phyloP scores from a whole-genome alignment of 2,329 filamentous ascomycete species.

The Podosphaera fusca region DNA sequence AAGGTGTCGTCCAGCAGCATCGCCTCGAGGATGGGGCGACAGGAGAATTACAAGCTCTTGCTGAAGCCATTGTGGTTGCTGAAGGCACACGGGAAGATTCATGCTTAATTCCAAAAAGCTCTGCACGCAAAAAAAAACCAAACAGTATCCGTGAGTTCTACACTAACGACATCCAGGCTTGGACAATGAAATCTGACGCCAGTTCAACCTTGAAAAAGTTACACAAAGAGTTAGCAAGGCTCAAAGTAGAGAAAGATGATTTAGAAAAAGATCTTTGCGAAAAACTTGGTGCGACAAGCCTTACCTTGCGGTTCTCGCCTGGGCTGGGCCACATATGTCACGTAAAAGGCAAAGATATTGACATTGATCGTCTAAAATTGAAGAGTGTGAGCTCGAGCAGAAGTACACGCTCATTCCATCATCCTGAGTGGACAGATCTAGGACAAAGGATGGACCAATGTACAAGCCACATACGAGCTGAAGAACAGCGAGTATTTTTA shows the following conservation, averaged over 20 bases:
- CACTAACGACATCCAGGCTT: constrained; percentile 33
- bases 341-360: constrained; percentile 56
- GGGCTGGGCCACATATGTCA: constrained; percentile 78
- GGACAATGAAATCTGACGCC: constrained; percentile 45
- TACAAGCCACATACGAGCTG: constrained; percentile 53
- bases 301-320: constrained; percentile 70
- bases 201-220: constrained; percentile 41
- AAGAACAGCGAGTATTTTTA: constrained; percentile 64
- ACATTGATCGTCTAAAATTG: constrained; percentile 12
- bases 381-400: constrained; percentile 52
- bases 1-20: constrained; percentile 64
- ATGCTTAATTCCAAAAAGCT: constrained; percentile 17
- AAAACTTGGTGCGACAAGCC: constrained; percentile 34
- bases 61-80: constrained; percentile 43
- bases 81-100: constrained; percentile 39
- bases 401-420: constrained; percentile 63
- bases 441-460: constrained; percentile 59
- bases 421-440: constrained; percentile 62
- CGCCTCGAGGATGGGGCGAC: constrained; percentile 50
- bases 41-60: constrained; percentile 46
- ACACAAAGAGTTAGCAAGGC: constrained; percentile 39
- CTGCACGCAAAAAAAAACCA: constrained; percentile 20
- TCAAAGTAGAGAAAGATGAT: constrained; percentile 34
- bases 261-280: constrained; percentile 39
- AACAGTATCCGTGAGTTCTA: constrained; percentile 32